These are phyloP conservation scores for Irpex sp. DNA, from an alignment of 1,284 basidiomycete genomes.

Conservation along the genomic window DNA sequence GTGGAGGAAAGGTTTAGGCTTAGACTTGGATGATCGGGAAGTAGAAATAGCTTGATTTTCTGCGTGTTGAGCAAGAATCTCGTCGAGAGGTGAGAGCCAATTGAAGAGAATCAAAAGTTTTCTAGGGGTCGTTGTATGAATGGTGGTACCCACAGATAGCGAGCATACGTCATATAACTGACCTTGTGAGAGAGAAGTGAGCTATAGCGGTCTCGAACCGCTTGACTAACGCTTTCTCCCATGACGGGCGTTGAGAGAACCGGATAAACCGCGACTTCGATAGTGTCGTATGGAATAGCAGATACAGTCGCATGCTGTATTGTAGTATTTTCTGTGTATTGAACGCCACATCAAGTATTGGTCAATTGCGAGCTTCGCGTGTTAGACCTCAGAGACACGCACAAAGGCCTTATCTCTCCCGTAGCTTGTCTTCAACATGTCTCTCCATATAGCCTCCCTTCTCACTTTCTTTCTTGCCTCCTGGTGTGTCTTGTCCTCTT, in stretches of 20 bases:
- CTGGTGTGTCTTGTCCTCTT: constrained; percentile 32
- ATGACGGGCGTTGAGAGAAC: constrained; percentile 39
- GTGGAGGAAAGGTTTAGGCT: constrained; percentile 56
- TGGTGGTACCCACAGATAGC: too few species aligned
- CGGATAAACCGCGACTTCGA: constrained; percentile 42
- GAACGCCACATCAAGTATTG: background rate
- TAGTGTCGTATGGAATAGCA: constrained; percentile 61
- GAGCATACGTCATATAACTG: constrained; percentile 10
- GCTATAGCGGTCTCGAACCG: constrained; percentile 61
- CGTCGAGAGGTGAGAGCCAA: constrained; percentile 71
- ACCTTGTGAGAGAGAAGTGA: constrained; percentile 72
- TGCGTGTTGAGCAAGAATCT: constrained; percentile 62
- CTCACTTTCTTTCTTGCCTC: constrained; percentile 42
- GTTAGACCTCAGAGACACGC: constrained; percentile 29
- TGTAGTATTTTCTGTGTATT: constrained; percentile 72
- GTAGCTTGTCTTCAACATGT: constrained; percentile 68
- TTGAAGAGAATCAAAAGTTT: constrained; percentile 79
- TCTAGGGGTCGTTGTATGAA: constrained; percentile 32
- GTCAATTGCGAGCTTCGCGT: background rate
- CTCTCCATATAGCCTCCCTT: constrained; percentile 70
- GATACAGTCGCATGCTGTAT: constrained; percentile 71
- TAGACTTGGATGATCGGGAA: constrained; percentile 19
- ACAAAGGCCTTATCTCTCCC: constrained; percentile 83
- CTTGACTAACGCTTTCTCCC: constrained; percentile 53
- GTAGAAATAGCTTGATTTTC: constrained; percentile 55